Evolutionary conservation across 495 filamentous ascomycete genomes (phyloP), one percentile per base, ranked within the genome.

Genomic region (Xylaria venustula): DNA sequence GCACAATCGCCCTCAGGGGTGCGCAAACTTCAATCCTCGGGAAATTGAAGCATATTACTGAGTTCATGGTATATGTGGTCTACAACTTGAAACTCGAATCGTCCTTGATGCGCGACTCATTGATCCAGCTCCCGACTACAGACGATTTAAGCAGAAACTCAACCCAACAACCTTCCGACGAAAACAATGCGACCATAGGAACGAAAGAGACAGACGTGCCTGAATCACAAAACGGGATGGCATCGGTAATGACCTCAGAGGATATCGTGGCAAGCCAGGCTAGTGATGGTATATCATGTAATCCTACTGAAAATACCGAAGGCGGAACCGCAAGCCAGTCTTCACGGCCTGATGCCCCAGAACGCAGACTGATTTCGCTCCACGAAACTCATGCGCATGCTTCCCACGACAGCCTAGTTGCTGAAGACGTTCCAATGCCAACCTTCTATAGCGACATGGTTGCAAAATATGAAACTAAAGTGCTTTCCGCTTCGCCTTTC

Each of bases 41-140:
- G 2, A 89, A 85, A 60, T 87, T 99, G 71, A 99, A 99, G 70
- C 85, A 85, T 45, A 95, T 99, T 66, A 95, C 94, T 2, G 95
- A 99, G 71, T 96, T 99, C 67, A 96, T 99, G 92, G 87, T 93
- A 56, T 99, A 97, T 68, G 95, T 99, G 23, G 92, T 97, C 15
- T 97, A 99, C 73, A 99, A 97, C 65, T 81, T 98, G 20, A 97
- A 94, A 70, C 83, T 99, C 7, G 95, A 99, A 73, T 97, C 95
- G 1, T 96, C 87, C 67, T 74, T 99, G 47, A 94, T 99, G 90
- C 85, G 93, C 51, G 95, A 99, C 75, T 93, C 97, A 64, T 96
- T 91, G 71, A 90, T 95, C 23, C 81, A 93, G 57, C 88, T 97
- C 47, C 93, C 95, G 12, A 84, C 88, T 2, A 79, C 85, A 5